Base-by-base conservation (phyloP, 2,329 filamentous ascomycete species). In the Chaetomiaceae sp. region DNA sequence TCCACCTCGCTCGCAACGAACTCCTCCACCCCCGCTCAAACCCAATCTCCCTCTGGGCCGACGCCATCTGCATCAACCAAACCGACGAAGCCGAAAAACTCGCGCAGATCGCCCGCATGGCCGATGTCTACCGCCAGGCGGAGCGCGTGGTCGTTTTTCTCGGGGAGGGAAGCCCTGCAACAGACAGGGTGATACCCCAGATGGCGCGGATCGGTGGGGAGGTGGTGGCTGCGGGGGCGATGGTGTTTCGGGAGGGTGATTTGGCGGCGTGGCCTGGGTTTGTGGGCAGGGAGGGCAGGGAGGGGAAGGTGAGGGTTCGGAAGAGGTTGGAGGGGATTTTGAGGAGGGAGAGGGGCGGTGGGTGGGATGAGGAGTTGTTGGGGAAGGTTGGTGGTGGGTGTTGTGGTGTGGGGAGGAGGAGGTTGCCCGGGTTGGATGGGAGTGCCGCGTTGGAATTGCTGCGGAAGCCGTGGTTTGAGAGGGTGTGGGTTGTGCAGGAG, bases 61-160 rank as follows among this genome's bases (percentile, higher is more conserved):
- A 47, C 27, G 44, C 44, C 3, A 9, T 47, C 13, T 47, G 44
- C 44, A 47, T 47, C 35, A 47, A 47, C 35, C 44, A 47, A 14
- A 10, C 19, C 2, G 44, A 47, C 21, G 5, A 31, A 3, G 19
- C 3, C 2, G 44, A 47, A 40, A 47, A 47, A 23, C 34, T 23
- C 17, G 9, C 4, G 3, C 44, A 47, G 35, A 31, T 47, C 9
- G 23, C 23, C 13, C 21, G 39, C 34, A 47, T 47, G 44, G 23
- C 23, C 21, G 9, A 8, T 3, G 40, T 47, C n/a, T 47, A 42
- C 25, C 19, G 38, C 17, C 6, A 10, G n/a, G 20, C 23, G 38
- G 20, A 13, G 25, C 38, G 19, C 20, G 30, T 33, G 6, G 30
- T 33, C 6, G 30, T 33, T 13, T 33, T 33, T 13, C 30, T 33